Conservation (phyloP, 176 grass and related monocot genomes). For the Zoysia japonica region DNA sequence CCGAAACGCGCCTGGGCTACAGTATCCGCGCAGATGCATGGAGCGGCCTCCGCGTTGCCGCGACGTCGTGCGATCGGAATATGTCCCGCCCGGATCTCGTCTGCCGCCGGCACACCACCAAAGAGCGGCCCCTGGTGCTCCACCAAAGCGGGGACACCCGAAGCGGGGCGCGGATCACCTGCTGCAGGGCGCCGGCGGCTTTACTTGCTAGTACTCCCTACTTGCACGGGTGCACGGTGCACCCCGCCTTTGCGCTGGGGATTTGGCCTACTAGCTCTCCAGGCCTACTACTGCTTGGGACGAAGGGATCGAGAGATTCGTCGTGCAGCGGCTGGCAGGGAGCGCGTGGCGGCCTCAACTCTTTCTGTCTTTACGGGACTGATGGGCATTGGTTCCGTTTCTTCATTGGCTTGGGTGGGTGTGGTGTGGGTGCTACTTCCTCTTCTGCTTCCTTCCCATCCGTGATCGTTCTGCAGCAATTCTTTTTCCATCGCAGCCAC, state of each 20-base stretch:
- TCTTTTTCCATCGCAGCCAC: neutral
- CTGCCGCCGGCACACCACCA: neutral
- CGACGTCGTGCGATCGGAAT: conserved; percentile 41
- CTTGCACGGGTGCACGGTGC: neutral
- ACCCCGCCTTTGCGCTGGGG: neutral
- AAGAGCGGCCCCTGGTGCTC: neutral
- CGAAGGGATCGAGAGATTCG: conserved; percentile 29
- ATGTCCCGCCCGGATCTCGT: conserved; percentile 34
- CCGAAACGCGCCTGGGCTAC: neutral
- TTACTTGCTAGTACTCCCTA: neutral
- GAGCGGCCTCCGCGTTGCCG: neutral
- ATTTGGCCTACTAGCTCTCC: conserved; percentile 42
- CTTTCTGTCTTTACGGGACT: conserved; percentile 25
- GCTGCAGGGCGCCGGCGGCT: neutral
- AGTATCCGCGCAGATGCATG: neutral
- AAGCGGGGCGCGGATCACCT: conserved; percentile 36
- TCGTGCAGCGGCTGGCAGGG: neutral
- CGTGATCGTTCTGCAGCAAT: neutral
- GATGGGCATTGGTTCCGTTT: conserved; percentile 52
- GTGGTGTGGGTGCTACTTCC: neutral
- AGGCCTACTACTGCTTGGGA: neutral
- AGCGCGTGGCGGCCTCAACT: conserved; percentile 25
- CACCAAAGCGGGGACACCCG: conserved; percentile 57
- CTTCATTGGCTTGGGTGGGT: neutral
- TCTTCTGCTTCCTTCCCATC: neutral